phyloP scores from a whole-genome alignment of 2,329 filamentous ascomycete genomes.

The Xylaria sp. region DNA sequence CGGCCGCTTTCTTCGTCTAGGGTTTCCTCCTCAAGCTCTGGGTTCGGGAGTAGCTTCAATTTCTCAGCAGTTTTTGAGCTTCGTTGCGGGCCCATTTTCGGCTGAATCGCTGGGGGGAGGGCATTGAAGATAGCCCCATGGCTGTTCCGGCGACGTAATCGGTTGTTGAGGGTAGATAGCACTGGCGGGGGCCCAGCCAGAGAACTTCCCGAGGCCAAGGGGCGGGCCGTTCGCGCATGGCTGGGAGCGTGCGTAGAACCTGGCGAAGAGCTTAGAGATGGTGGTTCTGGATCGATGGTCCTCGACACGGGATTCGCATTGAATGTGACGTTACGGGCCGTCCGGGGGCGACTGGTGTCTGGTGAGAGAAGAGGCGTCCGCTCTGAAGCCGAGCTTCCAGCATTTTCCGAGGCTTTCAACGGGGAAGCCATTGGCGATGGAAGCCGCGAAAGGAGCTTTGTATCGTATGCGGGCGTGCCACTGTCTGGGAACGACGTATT shows the following conservation, averaged over 20 bases:
- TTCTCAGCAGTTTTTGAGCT: slow-evolving; percentile 97
- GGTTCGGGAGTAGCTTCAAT: slow-evolving; percentile 94
- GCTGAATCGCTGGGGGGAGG: slow-evolving; percentile 52
- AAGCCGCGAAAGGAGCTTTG: slow-evolving; percentile 13
- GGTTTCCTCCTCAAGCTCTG: slow-evolving; percentile 76
- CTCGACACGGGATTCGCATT: slow-evolving; percentile 74
- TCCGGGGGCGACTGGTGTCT: slow-evolving; percentile 54
- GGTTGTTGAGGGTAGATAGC: slow-evolving; percentile 85
- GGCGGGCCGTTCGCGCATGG: slow-evolving; percentile 45
- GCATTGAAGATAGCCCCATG: slow-evolving; percentile 69
- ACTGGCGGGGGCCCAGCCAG: slow-evolving; percentile 62
- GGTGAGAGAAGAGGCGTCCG: slow-evolving; percentile 49
- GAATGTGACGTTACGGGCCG: slow-evolving; percentile 77
- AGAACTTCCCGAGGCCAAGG: slow-evolving; percentile 45
- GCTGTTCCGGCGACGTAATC: slow-evolving; percentile 86
- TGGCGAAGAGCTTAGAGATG: slow-evolving; percentile 46
- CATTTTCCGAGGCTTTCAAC: slow-evolving; percentile 41
- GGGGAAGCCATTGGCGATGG: slow-evolving; percentile 43
- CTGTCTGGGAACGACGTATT: slow-evolving; percentile 14
- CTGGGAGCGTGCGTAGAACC: slow-evolving; percentile 50
- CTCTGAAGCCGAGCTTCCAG: slow-evolving; percentile 41
- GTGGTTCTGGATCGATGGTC: slow-evolving; percentile 64
- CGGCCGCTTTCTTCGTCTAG: slow-evolving; percentile 89
- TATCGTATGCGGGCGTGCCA: slow-evolving; percentile 4
- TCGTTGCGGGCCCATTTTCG: slow-evolving; percentile 92